Conservation (phyloP, 192 early-diverging fungal genomes). For the Rhizoclosmatium globosum region DNA sequence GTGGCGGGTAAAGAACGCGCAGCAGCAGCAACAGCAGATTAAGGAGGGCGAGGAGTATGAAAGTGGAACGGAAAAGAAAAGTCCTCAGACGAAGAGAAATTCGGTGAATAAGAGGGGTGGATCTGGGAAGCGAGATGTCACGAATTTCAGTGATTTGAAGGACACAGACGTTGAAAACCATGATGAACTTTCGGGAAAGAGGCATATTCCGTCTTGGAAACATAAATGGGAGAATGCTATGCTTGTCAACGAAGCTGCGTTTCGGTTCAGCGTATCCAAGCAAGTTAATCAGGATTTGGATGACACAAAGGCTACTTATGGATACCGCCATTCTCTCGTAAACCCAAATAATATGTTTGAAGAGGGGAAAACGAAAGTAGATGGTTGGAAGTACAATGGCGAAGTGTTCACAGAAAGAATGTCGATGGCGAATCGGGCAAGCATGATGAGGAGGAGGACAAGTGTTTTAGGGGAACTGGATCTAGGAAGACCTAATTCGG, state of each 20-base stretch:
- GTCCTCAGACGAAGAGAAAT: background rate
- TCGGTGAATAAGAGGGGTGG: background rate
- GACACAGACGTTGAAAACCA: background rate
- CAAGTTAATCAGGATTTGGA: background rate
- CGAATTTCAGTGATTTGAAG: background rate
- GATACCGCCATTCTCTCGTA: background rate
- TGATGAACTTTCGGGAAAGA: background rate
- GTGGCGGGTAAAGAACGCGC: background rate
- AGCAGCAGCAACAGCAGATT: background rate
- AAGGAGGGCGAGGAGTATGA: background rate
- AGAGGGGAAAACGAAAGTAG: background rate
- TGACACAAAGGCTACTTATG: background rate
- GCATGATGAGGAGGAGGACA: background rate
- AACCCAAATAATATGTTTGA: conserved; percentile 4
- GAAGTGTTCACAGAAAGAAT: background rate
- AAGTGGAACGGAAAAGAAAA: background rate
- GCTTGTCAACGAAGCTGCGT: conserved; percentile 10
- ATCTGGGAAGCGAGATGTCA: background rate
- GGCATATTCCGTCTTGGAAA: background rate
- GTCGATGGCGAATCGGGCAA: background rate
- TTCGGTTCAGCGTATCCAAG: background rate
- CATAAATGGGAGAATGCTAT: background rate
- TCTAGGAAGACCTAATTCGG: background rate
- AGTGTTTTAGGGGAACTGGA: background rate
- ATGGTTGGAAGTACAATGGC: background rate